Evolutionary conservation across 1,139 yeast genomes (phyloP).

Genomic region (Taiozyma sp.): DNA sequence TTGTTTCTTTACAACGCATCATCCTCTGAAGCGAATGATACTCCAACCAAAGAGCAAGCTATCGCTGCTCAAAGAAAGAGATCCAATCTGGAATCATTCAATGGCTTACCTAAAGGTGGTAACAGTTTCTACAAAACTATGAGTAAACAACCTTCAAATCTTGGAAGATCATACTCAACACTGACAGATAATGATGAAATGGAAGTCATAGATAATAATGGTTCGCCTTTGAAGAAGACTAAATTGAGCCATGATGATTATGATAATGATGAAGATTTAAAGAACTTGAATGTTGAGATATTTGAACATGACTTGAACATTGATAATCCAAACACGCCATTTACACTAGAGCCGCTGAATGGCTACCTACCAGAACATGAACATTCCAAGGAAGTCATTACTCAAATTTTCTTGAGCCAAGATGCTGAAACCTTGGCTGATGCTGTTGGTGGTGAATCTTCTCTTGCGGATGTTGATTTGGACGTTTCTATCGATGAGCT

Average conservation of each 20-base stretch:
- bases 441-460: slow-evolving; percentile 33
- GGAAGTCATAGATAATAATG: slow-evolving; percentile 23
- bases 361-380: slow-evolving; percentile 36
- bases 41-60: slow-evolving; percentile 57
- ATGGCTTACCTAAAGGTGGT: slow-evolving; percentile 3
- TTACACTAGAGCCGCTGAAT: slow-evolving; percentile 49
- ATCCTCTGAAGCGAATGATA: slow-evolving; percentile 45
- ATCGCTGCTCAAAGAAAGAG: slow-evolving; percentile 33
- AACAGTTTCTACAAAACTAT: slow-evolving; percentile 14
- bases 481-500: slow-evolving; percentile 79
- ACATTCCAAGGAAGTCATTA: slow-evolving; percentile 51
- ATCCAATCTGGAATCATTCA: slow-evolving; percentile 7
- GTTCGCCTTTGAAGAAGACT: slow-evolving; percentile 36
- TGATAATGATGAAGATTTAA: background rate
- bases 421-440: slow-evolving; percentile 34
- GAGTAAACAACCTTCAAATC: slow-evolving; percentile 18
- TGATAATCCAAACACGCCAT: slow-evolving; percentile 45
- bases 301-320: slow-evolving; percentile 30
- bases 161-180: slow-evolving; percentile 28
- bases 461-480: slow-evolving; percentile 21
- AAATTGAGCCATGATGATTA: slow-evolving; percentile 12
- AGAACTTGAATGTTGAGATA: slow-evolving; percentile 14
- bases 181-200: slow-evolving; percentile 33
- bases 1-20: slow-evolving; percentile 55
- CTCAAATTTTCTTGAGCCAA: slow-evolving; percentile 49